Base-by-base conservation (phyloP, 208 protist species). In the Trypanosoma melophagium region DNA sequence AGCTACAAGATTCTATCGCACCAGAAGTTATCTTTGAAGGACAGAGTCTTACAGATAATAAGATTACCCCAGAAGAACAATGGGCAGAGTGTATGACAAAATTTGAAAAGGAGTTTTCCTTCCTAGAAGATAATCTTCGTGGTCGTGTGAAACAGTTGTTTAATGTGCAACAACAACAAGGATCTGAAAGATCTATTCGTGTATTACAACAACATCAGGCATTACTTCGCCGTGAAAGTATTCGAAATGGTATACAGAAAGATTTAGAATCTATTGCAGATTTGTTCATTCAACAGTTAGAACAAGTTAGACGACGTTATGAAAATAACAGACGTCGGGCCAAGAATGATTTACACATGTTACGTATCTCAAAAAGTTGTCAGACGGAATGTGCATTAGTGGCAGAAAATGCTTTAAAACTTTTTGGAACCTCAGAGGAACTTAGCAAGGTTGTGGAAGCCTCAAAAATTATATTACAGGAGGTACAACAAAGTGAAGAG, bases 21-120 rank as follows among this genome's bases (percentile, higher is more conserved):
- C 89, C 92, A 4, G 89, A 96, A 68, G 66, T 77, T 21, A 75
- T 94, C 21, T 96, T 96, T 49, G 84, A 84, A 24, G 77, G 72
- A 24, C 70, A 83, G 52, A 87, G 79, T 73, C 70, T 92, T 50
- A 82, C 80, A 13, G 86, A 96, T 73, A 74, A 71, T 49, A 74
- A 52, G 22, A 41, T 63, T 3, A 70, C 84, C 2, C 51, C 72
- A n/a, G 67, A 72, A 12, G 65, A 67, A 35, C 61, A 58, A 1
- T 96, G 92, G 89, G 65, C 74, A 44, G 58, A 60, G 44, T 76
- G 83, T 28, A 79, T 88, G n/a, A 72, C 61, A 8, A 79, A 79
- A 25, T 96, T 93, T 66, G 81, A 95, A 52, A 85, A 86, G 66
- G 85, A 96, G 60, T 86, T 95, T 69, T 84, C 79, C 28, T 93